phyloP scores from a whole-genome alignment of 768 basidiomycete genomes.

The Solioccasus polychromus region DNA sequence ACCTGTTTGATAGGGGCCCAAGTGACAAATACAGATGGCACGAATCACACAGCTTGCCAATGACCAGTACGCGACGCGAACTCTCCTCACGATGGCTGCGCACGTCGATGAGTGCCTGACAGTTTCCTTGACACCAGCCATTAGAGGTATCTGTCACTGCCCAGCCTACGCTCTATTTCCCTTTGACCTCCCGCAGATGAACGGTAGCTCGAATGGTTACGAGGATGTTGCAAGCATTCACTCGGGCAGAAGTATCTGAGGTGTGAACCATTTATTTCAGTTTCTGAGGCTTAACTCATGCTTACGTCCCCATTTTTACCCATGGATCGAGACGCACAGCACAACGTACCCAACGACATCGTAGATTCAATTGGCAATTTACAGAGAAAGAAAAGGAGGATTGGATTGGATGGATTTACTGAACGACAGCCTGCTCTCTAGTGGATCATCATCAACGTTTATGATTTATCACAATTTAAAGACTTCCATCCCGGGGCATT shows the following conservation, averaged over 20 bases:
- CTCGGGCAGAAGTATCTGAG: slow-evolving; percentile 71
- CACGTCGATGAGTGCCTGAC: background rate
- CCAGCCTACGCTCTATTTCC: too few relatives aligned
- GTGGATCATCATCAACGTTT: slow-evolving; percentile 49
- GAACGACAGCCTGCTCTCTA: background rate
- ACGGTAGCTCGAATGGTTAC: too few relatives aligned
- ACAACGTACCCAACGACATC: slow-evolving; percentile 76
- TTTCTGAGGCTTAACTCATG: background rate
- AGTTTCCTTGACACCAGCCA: background rate
- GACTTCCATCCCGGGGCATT: slow-evolving; percentile 80
- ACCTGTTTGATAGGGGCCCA: too few relatives aligned
- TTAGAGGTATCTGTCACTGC: too few relatives aligned
- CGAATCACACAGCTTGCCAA: too few relatives aligned
- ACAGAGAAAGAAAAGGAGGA: too few relatives aligned
- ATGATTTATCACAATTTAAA: slow-evolving; percentile 76
- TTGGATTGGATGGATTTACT: background rate
- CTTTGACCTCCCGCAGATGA: too few relatives aligned
- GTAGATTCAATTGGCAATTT: slow-evolving; percentile 43
- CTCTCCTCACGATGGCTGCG: too few relatives aligned
- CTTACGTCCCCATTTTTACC: background rate
- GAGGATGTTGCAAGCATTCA: slow-evolving; percentile 36
- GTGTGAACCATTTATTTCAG: slow-evolving; percentile 34
- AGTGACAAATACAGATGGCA: too few relatives aligned
- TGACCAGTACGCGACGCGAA: too few relatives aligned
- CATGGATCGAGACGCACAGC: slow-evolving; percentile 39